Evolutionary conservation across 345 rosid genomes (phyloP), one percentile per base, ranked within the genome.

Genomic region (Rhodamnia rubescens): DNA sequence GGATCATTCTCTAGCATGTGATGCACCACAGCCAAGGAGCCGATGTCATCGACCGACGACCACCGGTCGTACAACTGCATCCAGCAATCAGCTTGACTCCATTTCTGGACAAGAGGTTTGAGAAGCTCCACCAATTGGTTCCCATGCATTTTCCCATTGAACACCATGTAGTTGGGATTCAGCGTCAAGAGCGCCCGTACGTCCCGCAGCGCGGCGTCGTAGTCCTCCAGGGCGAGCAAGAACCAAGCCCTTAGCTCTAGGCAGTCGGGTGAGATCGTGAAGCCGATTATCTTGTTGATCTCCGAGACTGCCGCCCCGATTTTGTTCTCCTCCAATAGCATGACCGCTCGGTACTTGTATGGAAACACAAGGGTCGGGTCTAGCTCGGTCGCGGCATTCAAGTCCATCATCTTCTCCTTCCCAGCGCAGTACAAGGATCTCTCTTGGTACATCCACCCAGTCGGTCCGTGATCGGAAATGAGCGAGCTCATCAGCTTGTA

Each of bases 11-110:
- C 92, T 85, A 95, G 88, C 99, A 97, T 97, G 61, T 94, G 95
- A 83, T 97, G 98, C 42, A 97, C 98, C 89, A 95, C 98, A 56
- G 98, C 96, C 81, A 97, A 87, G 74, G 98, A 97, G 74, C 99
- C 98, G 29, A 97, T 93, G 91, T 97, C 99, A 83, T 97, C 99
- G 52, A 97, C 99, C 21, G 93, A 90, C 53, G 98, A 97, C 99
- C 99, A 97, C 52, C 95, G 91, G 90, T 97, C 98, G 87, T 95
- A 93, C 53, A 97, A 93, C 86, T 95, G 98, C 98, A 95, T 95
- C 99, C 98, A 97, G 87, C 98, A 95, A 86, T 95, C 98, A 86
- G 96, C 98, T 87, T 93, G 95, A 88, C 93, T 94, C 92, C 93
- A 94, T 86, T 93, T 94, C 87, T 92, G 98, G 54, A 90, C 98